These are phyloP conservation scores for Coemansia aciculifera DNA, from an alignment of 192 early-diverging fungal genomes.

Conservation along the genomic window DNA sequence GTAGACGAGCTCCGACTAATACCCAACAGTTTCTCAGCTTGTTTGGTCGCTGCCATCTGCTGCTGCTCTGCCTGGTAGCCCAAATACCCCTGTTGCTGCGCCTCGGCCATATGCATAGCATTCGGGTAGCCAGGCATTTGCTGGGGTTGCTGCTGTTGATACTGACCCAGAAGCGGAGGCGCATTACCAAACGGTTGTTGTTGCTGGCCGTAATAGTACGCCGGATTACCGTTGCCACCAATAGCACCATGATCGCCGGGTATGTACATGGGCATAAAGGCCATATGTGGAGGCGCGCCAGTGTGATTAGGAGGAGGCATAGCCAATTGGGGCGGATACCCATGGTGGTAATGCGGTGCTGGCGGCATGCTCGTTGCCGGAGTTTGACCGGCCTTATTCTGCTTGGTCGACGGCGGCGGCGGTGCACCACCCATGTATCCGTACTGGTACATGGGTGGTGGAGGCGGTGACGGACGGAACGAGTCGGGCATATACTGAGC, in stretches of 20 bases:
- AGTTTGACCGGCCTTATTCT: background rate
- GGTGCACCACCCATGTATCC: background rate
- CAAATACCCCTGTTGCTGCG: background rate
- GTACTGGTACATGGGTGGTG: background rate
- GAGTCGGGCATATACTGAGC: slow-evolving; percentile 6
- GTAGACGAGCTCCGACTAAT: slow-evolving; percentile 3
- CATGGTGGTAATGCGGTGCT: background rate
- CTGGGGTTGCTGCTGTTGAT: slow-evolving; percentile 6
- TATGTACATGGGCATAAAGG: slow-evolving; percentile 28
- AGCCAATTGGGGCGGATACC: slow-evolving; percentile 6
- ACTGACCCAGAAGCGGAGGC: background rate
- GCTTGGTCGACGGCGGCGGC: background rate
- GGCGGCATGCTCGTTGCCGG: background rate
- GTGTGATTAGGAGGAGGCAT: background rate
- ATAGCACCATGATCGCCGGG: background rate
- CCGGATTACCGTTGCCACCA: background rate
- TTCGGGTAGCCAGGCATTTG: slow-evolving; percentile 3
- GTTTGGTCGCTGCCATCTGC: background rate
- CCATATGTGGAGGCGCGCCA: slow-evolving; percentile 11
- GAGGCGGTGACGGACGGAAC: background rate
- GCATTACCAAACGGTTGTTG: background rate
- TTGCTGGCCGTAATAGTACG: slow-evolving; percentile 13
- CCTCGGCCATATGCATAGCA: background rate
- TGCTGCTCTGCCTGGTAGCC: background rate
- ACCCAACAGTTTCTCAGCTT: background rate